Evolutionary conservation across 805 yeast genomes (phyloP).

Genomic region (Grigorovia yakushimaensis): DNA sequence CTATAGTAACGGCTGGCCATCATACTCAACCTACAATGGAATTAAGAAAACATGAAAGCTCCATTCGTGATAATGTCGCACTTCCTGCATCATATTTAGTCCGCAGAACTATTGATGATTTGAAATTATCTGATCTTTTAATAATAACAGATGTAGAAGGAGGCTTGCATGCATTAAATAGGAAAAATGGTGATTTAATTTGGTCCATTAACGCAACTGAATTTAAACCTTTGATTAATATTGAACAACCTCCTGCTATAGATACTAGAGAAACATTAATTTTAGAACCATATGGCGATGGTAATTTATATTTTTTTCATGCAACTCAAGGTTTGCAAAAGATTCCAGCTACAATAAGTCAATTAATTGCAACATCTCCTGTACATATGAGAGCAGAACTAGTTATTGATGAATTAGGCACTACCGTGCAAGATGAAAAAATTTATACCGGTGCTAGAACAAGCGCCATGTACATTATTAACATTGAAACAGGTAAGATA

Average conservation of each 20-base stretch:
- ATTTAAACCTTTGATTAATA: conserved; percentile 17
- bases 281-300: conserved; percentile 84
- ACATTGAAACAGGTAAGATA: conserved; percentile 66
- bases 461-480: conserved; percentile 65
- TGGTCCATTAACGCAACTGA: conserved; percentile 62
- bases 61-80: background rate
- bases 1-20: background rate
- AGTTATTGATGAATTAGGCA: conserved; percentile 36
- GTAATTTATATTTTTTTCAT: conserved; percentile 72
- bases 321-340: conserved; percentile 65
- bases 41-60: background rate
- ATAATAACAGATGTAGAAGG: conserved; percentile 82
- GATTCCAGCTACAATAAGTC: conserved; percentile 70
- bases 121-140: conserved; percentile 42
- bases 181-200: conserved; percentile 60
- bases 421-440: conserved; percentile 47
- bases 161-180: conserved; percentile 65
- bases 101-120: conserved; percentile 10
- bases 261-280: conserved; percentile 50
- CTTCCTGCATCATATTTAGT: conserved; percentile 3
- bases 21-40: background rate
- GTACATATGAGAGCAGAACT: conserved; percentile 46
- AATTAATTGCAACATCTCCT: conserved; percentile 75
- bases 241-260: conserved; percentile 12
- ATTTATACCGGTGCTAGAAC: conserved; percentile 78